These are phyloP conservation scores for Blastosporella zonata DNA, from an alignment of 1,284 basidiomycete genomes.

Conservation along the genomic window DNA sequence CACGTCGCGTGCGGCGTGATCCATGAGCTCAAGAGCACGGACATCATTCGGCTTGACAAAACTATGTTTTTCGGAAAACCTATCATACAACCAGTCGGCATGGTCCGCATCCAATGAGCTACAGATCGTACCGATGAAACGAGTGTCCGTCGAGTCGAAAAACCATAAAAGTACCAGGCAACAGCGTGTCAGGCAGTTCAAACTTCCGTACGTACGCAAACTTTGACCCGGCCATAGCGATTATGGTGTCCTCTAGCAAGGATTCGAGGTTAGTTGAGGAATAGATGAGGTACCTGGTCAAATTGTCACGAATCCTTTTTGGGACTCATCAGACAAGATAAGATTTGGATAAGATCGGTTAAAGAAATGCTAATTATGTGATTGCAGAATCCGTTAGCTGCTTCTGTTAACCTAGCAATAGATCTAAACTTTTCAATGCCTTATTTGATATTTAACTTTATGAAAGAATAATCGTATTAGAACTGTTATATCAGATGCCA, in stretches of 20 bases:
- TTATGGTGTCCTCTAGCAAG: not conserved
- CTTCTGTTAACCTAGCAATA: no score
- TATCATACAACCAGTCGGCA: slow-evolving; percentile 29
- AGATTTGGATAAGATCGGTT: not conserved
- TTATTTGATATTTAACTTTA: no score
- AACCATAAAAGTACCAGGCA: slow-evolving; percentile 85
- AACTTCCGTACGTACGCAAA: slow-evolving; percentile 91
- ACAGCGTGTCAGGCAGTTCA: slow-evolving; percentile 84
- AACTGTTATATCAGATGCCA: no score
- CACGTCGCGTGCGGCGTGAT: slow-evolving; percentile 79
- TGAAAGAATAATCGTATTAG: no score
- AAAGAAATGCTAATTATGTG: no score
- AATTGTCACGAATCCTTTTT: not conserved
- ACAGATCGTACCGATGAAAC: slow-evolving; percentile 78
- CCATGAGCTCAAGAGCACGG: slow-evolving; percentile 88
- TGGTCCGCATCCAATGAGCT: not conserved
- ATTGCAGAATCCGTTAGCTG: no score
- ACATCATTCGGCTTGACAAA: slow-evolving; percentile 94
- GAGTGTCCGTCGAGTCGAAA: slow-evolving; percentile 91
- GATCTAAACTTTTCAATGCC: no score
- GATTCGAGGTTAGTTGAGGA: not conserved
- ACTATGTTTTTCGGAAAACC: slow-evolving; percentile 81
- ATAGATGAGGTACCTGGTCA: not conserved
- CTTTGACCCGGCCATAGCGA: slow-evolving; percentile 83
- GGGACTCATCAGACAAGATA: not conserved